A percentile compares a stretch with the other conserved stretches of the same genome.
These are phyloP conservation scores for Neonectria punicea DNA, from an alignment of 2,329 filamentous ascomycete species.

Conservation along the genomic window DNA sequence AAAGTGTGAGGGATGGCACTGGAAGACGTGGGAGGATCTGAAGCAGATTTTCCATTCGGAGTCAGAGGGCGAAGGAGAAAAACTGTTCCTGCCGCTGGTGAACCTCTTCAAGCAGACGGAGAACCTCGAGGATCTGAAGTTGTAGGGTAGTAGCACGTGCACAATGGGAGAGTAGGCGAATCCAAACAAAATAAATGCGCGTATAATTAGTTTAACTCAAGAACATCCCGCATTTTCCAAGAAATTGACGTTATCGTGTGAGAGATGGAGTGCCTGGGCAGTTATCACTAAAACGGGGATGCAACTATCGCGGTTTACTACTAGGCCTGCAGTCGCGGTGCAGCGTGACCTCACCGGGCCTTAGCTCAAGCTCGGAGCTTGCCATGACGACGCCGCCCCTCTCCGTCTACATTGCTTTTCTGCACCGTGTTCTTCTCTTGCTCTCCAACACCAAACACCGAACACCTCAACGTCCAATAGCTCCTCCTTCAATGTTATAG, in stretches of 20 bases:
- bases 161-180: too few relatives aligned
- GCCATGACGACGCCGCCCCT: constrained; percentile 34
- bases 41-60: constrained; percentile 35
- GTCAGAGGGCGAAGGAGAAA: constrained; percentile 32
- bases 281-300: constrained; percentile 38
- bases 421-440: neutral
- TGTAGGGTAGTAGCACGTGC: neutral
- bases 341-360: constrained; percentile 20
- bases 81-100: constrained; percentile 48
- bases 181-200: too few relatives aligned
- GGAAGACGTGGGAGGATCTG: constrained; percentile 59
- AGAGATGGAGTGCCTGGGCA: neutral
- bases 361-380: constrained; percentile 35
- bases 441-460: neutral
- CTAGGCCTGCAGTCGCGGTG: neutral
- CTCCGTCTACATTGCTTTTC: neutral
- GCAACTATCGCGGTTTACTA: constrained; percentile 41
- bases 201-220: too few relatives aligned
- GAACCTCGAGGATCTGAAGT: constrained; percentile 35
- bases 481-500: constrained; percentile 35
- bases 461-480: neutral
- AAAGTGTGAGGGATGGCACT: constrained; percentile 63
- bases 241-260: neutral
- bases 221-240: neutral
- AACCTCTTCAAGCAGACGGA: constrained; percentile 43